phyloP scores from a whole-genome alignment of 2,329 filamentous ascomycete genomes.

The Hymenoscyphus salicellus region DNA sequence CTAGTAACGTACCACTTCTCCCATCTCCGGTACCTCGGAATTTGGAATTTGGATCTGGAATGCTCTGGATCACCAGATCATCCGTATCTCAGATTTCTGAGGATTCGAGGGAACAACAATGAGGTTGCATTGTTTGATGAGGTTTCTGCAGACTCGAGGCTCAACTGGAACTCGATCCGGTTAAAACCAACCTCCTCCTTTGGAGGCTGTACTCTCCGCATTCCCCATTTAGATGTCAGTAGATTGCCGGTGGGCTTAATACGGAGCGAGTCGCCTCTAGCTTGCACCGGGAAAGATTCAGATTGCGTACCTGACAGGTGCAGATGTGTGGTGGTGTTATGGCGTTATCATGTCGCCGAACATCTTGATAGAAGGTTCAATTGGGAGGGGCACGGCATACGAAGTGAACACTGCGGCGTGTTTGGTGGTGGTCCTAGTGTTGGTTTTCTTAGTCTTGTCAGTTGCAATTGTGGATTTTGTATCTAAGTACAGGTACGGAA shows the following conservation, averaged over 20 bases:
- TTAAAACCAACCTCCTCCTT: not conserved
- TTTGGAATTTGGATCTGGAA: not conserved
- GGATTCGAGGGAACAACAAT: not conserved
- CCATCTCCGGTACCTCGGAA: not conserved
- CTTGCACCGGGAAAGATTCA: slow-evolving; percentile 1
- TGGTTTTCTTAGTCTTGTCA: not conserved
- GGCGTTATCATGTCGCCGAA: not conserved
- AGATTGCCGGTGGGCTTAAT: not conserved
- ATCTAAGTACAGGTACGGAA: not conserved
- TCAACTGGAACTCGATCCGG: not conserved
- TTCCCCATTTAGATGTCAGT: not conserved
- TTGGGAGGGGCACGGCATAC: not conserved
- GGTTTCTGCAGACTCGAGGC: not conserved
- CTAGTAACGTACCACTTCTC: not conserved
- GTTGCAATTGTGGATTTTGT: not conserved
- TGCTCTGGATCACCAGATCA: not conserved
- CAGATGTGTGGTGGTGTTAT: not conserved
- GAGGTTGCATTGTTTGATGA: not conserved
- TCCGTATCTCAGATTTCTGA: not conserved
- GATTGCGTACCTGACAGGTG: slow-evolving; percentile 1
- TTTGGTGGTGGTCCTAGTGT: not conserved
- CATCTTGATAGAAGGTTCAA: not conserved
- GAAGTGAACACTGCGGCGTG: not conserved
- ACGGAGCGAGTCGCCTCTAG: not conserved
- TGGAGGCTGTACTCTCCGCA: not conserved